phyloP scores from a whole-genome alignment of 495 filamentous ascomycete genomes.

The Aspergillus panamensis region DNA sequence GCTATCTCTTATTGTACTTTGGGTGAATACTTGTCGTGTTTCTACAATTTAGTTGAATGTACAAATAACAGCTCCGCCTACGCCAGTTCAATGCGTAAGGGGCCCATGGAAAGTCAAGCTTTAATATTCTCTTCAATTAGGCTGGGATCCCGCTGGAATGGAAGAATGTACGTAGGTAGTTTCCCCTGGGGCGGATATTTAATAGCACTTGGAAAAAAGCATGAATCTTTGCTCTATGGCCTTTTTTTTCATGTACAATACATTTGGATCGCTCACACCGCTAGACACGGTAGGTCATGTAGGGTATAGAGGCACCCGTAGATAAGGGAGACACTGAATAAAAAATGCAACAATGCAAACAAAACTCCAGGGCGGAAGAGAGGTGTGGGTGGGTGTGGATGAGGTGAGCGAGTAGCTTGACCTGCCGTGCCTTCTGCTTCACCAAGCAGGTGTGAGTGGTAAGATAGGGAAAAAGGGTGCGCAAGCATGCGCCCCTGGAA shows the following conservation, averaged over 20 bases:
- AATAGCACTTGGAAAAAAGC: too few relatives aligned
- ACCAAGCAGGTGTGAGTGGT: neutral
- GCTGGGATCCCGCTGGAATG: too few relatives aligned
- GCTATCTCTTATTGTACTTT: too few relatives aligned
- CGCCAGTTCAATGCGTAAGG: too few relatives aligned
- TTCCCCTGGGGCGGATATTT: too few relatives aligned
- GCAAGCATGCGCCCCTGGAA: neutral
- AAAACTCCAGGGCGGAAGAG: neutral
- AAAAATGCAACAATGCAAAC: neutral
- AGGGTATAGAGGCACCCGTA: constrained; percentile 9
- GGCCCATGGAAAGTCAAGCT: too few relatives aligned
- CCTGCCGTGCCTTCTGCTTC: neutral
- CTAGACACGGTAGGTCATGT: neutral
- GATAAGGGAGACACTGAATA: neutral
- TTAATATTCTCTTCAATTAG: too few relatives aligned
- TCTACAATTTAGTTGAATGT: too few relatives aligned
- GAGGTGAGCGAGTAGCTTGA: too few relatives aligned
- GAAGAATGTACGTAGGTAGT: too few relatives aligned
- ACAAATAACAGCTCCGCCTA: too few relatives aligned
- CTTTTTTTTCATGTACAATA: constrained; percentile 22
- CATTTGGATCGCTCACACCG: constrained; percentile 14
- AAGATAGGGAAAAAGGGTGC: neutral
- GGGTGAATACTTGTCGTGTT: too few relatives aligned
- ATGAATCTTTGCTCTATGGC: constrained; percentile 13
- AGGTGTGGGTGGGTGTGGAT: neutral